phyloP scores from a whole-genome alignment of 1,284 basidiomycete genomes.

The Paramarasmius palmivorus region DNA sequence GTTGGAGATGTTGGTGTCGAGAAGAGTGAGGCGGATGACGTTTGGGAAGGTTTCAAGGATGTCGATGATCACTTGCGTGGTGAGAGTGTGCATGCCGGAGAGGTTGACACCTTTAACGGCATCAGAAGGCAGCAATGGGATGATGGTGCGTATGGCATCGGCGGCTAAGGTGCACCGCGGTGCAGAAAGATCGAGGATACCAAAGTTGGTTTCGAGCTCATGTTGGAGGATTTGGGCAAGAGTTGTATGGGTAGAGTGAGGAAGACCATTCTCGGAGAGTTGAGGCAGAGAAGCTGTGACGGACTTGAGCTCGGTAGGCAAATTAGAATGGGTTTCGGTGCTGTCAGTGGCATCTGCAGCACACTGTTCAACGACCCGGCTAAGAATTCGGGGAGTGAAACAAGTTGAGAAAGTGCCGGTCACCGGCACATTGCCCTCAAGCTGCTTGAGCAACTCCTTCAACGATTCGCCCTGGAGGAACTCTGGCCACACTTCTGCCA shows the following conservation, averaged over 20 bases:
- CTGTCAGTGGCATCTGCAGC: slow-evolving; percentile 21
- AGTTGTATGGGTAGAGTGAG: slow-evolving; percentile 22
- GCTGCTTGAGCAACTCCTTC: not conserved
- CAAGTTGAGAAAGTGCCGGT: slow-evolving; percentile 22
- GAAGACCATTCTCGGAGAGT: slow-evolving; percentile 20
- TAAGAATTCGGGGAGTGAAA: slow-evolving; percentile 27
- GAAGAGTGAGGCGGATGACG: slow-evolving; percentile 22
- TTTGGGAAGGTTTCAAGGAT: slow-evolving; percentile 17
- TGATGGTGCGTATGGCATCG: slow-evolving; percentile 18
- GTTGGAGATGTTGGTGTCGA: slow-evolving; percentile 19
- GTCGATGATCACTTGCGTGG: slow-evolving; percentile 11
- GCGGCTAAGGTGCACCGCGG: slow-evolving; percentile 19
- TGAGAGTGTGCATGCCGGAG: slow-evolving; percentile 24
- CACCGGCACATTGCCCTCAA: too few relatives aligned
- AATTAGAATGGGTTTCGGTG: slow-evolving; percentile 26
- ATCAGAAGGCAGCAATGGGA: slow-evolving; percentile 7
- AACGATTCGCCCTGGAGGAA: too few relatives aligned
- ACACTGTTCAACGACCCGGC: slow-evolving; percentile 24
- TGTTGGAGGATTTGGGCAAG: slow-evolving; percentile 19
- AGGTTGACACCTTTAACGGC: slow-evolving; percentile 25
- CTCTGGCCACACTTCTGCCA: slow-evolving; percentile 30
- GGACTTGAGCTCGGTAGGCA: slow-evolving; percentile 23
- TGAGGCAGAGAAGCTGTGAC: slow-evolving; percentile 23
- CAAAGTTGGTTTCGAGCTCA: slow-evolving; percentile 12
- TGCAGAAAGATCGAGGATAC: not conserved